A percentile compares a stretch with the other conserved stretches of the same genome.
Evolutionary conservation across 768 basidiomycete species (phyloP).

Genomic region (Chlorophyllum brunneum): DNA sequence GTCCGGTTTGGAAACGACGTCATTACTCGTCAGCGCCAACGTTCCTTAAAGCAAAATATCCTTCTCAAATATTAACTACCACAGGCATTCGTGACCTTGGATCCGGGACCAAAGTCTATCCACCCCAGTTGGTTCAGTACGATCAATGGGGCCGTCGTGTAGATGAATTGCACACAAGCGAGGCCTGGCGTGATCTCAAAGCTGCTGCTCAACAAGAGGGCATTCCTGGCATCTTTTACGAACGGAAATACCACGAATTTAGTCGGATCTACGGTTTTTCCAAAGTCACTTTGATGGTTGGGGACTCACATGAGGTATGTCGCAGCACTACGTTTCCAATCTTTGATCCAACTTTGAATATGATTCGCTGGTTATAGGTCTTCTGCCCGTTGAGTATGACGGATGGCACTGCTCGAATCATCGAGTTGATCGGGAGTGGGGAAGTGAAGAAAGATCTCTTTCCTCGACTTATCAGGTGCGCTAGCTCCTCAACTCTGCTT

Average conservation of each 20-base stretch:
- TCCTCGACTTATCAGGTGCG: conserved; percentile 58
- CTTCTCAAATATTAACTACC: not conserved
- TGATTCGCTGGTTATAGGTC: conserved; percentile 32
- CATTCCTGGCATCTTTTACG: conserved; percentile 62
- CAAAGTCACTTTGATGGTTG: conserved; percentile 58
- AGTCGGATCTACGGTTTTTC: conserved; percentile 65
- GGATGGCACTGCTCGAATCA: conserved; percentile 69
- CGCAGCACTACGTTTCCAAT: conserved; percentile 17
- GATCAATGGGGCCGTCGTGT: conserved; percentile 70
- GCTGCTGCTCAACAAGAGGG: conserved; percentile 60
- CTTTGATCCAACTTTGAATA: not conserved
- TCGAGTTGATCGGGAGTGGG: conserved; percentile 61
- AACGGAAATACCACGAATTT: conserved; percentile 54
- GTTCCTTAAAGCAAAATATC: not conserved
- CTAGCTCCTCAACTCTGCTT: not conserved
- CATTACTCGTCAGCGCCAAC: conserved; percentile 38
- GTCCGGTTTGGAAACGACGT: conserved; percentile 53
- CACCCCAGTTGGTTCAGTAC: conserved; percentile 62
- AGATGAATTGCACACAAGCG: conserved; percentile 64
- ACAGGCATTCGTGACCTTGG: conserved; percentile 54
- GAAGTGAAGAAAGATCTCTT: conserved; percentile 57
- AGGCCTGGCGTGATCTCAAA: conserved; percentile 71
- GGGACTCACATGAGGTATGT: conserved; percentile 58
- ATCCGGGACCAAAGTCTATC: conserved; percentile 35
- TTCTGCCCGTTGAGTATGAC: conserved; percentile 80